Conservation (phyloP, 2,329 filamentous ascomycete species). For the Trichoderma sp. region DNA sequence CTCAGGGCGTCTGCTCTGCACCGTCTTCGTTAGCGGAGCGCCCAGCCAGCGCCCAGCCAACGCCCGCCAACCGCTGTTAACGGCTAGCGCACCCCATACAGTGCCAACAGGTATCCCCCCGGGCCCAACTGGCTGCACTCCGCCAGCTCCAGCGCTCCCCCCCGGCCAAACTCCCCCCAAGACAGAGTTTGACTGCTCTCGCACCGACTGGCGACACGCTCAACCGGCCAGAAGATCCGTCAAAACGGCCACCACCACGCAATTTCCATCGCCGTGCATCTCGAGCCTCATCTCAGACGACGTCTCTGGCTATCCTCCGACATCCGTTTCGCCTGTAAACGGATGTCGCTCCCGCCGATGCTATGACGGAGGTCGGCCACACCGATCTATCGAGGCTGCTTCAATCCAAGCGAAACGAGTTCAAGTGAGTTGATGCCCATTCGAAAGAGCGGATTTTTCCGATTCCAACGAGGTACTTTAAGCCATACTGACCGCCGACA, state of each 20-base stretch:
- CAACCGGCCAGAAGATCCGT: slow-evolving; percentile 31
- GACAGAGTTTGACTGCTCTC: slow-evolving; percentile 36
- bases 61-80: slow-evolving; percentile 13
- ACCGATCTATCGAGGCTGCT: slow-evolving; percentile 65
- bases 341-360: slow-evolving; percentile 67
- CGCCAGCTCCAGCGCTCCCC: slow-evolving; percentile 16
- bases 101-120: slow-evolving; percentile 6
- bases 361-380: slow-evolving; percentile 69
- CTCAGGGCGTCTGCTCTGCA: neutral
- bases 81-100: slow-evolving; percentile 12
- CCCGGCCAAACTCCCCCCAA: slow-evolving; percentile 23
- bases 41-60: neutral
- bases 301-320: slow-evolving; percentile 27
- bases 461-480: slow-evolving; percentile 47
- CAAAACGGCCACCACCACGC: slow-evolving; percentile 31
- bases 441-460: slow-evolving; percentile 50
- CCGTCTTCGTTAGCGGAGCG: slow-evolving; percentile 7
- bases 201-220: slow-evolving; percentile 32
- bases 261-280: slow-evolving; percentile 33
- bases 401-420: slow-evolving; percentile 62
- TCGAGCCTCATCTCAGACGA: slow-evolving; percentile 32
- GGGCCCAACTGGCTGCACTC: neutral
- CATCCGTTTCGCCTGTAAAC: slow-evolving; percentile 64
- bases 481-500: slow-evolving; percentile 46
- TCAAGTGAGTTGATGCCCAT: slow-evolving; percentile 51